These are phyloP conservation scores for Ceratocystis diversiconidia DNA, from an alignment of 2,329 filamentous ascomycete genomes.

Conservation along the genomic window DNA sequence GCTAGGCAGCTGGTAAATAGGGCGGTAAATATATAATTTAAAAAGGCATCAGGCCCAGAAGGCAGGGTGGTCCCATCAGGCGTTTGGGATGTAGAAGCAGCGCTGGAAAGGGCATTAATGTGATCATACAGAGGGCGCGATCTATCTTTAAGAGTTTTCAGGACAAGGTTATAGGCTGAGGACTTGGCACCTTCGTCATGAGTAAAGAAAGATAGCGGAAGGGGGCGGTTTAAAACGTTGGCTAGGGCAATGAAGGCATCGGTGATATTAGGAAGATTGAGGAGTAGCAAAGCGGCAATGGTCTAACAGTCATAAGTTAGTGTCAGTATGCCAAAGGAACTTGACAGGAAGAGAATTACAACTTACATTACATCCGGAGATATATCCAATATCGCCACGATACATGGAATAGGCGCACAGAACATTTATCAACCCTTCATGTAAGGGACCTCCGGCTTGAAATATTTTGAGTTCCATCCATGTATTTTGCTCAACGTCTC, in stretches of 20 bases:
- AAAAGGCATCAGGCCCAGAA: constrained; percentile 35
- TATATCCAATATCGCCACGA: constrained; percentile 65
- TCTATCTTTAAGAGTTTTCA: constrained; percentile 52
- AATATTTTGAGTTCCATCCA: constrained; percentile 65
- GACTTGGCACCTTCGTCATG: constrained; percentile 53
- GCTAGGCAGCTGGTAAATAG: constrained; percentile 50
- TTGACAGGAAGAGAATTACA: not conserved
- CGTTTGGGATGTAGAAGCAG: not conserved
- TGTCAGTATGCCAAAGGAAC: constrained; percentile 21
- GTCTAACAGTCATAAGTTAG: constrained; percentile 34
- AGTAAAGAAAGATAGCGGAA: constrained; percentile 63
- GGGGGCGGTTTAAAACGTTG: constrained; percentile 61
- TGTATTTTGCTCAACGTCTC: constrained; percentile 48
- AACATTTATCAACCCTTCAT: constrained; percentile 55
- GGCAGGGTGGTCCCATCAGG: not conserved
- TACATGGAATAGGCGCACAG: constrained; percentile 71
- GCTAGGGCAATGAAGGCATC: constrained; percentile 57
- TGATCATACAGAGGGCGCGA: constrained; percentile 49
- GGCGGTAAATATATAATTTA: constrained; percentile 46
- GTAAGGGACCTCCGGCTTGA: constrained; percentile 48
- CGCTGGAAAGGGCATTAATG: constrained; percentile 28
- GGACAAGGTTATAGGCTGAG: constrained; percentile 53
- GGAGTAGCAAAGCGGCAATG: constrained; percentile 56
- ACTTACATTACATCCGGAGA: constrained; percentile 59
- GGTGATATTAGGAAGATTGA: constrained; percentile 51